Conservation (phyloP, 202 grass and related monocot genomes). For the Schoenoplectus tabernaemontani region DNA sequence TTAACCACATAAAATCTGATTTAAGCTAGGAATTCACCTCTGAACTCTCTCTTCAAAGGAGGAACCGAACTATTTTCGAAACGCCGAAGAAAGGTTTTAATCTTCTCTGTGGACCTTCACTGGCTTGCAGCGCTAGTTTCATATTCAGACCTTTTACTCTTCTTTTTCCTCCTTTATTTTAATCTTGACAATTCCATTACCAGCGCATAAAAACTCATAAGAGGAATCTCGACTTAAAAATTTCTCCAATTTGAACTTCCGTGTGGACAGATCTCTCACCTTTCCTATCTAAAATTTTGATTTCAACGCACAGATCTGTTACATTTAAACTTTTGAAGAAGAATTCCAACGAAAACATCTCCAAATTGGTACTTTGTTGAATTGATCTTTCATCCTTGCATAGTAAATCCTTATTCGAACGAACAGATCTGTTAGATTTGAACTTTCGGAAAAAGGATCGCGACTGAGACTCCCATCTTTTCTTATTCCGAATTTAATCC, state of each 20-base stretch:
- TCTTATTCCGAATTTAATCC: background rate
- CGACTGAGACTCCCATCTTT: too few species aligned
- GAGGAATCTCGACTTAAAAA: constrained; percentile 15
- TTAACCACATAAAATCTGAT: constrained; percentile 21
- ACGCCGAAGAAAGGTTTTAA: constrained; percentile 4
- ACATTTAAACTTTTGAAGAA: constrained; percentile 9
- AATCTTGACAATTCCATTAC: background rate
- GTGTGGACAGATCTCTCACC: too few species aligned
- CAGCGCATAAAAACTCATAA: constrained; percentile 14
- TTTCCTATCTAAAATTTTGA: constrained; percentile 16
- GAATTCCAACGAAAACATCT: background rate
- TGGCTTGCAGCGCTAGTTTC: constrained; percentile 9
- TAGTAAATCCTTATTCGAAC: background rate
- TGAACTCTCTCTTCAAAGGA: constrained; percentile 1
- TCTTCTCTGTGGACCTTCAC: background rate
- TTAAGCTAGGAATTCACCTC: constrained; percentile 15
- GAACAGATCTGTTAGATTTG: constrained; percentile 8
- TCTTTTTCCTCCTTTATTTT: background rate
- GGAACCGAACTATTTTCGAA: constrained; percentile 10
- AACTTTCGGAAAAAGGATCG: too few species aligned
- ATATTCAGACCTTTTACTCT: constrained; percentile 3
- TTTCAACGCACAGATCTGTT: constrained; percentile 13
- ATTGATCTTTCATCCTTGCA: background rate
- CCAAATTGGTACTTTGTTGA: background rate
- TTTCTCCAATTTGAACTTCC: constrained; percentile 11